Base-by-base conservation (phyloP, 805 yeast genomes). In the Tetrapisispora namnaoensis region DNA sequence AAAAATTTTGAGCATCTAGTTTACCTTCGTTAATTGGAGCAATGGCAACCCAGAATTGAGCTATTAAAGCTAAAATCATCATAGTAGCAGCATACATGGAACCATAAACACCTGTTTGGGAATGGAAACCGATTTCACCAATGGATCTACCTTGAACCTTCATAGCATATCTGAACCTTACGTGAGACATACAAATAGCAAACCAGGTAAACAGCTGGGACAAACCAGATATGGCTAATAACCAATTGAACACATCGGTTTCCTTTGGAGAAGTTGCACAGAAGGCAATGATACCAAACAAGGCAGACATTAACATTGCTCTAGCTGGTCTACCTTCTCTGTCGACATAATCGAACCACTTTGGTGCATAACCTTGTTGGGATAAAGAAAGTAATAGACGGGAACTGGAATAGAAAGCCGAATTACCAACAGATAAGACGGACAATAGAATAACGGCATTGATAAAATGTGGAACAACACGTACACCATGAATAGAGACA, bases 31-130 rank as follows among this genome's bases (percentile, higher is more conserved):
- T 65, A 45, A 82, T 64, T 40, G 87, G 86, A 59, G 72, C 80
- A 45, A 80, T 62, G 3, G 85, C 82, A 47, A 81, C 75, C 82
- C 84, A 82, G 61, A 81, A 79, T 61, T 80, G 84, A 2, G 80
- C 83, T 46, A 75, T 64, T 28, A 80, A 57, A 28, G 81, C 74
- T 45, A 79, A 67, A 10, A 67, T 47, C 61, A 80, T 76, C 58
- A 82, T 67, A 13, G 70, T 49, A 16, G 78, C 65, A 5, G 80
- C 83, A 60, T 72, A 73, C 53, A 65, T 70, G 1, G 84, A 79
- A 13, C 83, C 83, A 57, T 61, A 67, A 8, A 70, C 61, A 46
- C 84, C 83, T 21, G 71, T 65, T 59, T 72, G 77, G 10, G 83
- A 72, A 40, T 55, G 62, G 66, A 71, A 79, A 6, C 82, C 80